Conservation (phyloP, 768 basidiomycete species). For the Fibroporia radiculosa region DNA sequence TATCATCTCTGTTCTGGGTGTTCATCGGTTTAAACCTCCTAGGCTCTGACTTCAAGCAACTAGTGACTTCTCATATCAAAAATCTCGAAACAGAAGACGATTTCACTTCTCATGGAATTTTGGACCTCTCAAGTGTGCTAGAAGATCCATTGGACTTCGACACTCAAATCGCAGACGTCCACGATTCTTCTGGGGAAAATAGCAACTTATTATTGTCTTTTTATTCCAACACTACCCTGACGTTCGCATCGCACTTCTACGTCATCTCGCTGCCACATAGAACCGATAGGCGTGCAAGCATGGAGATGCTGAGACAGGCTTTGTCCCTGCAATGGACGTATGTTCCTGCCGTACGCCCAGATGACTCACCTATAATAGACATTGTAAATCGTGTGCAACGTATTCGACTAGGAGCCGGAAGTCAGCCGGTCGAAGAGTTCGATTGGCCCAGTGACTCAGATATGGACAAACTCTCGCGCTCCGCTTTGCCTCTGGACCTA, state of each 20-base stretch:
- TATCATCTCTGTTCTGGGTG: conserved; percentile 6
- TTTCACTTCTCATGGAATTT: background rate
- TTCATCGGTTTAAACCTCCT: conserved; percentile 4
- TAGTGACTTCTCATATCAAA: background rate
- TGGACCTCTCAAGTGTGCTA: background rate
- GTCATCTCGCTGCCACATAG: conserved; percentile 56
- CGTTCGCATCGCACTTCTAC: conserved; percentile 37
- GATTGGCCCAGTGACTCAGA: conserved; percentile 17
- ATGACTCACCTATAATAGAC: conserved; percentile 28
- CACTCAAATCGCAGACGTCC: background rate
- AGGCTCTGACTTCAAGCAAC: background rate
- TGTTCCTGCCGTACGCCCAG: conserved; percentile 38
- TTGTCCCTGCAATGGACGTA: conserved; percentile 49
- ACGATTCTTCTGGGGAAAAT: background rate
- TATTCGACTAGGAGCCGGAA: conserved; percentile 3
- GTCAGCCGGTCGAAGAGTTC: conserved; percentile 6
- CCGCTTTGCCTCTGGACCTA: conserved; percentile 4
- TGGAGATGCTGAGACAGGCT: conserved; percentile 43
- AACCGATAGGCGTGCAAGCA: conserved; percentile 44
- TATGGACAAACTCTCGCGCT: conserved; percentile 1
- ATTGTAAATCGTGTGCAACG: conserved; percentile 39
- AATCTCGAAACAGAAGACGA: background rate
- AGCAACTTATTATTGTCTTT: background rate
- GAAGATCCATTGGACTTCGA: too few relatives aligned
- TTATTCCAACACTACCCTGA: conserved; percentile 20